Conservation (phyloP, 768 basidiomycete genomes). For the Mycena pura region DNA sequence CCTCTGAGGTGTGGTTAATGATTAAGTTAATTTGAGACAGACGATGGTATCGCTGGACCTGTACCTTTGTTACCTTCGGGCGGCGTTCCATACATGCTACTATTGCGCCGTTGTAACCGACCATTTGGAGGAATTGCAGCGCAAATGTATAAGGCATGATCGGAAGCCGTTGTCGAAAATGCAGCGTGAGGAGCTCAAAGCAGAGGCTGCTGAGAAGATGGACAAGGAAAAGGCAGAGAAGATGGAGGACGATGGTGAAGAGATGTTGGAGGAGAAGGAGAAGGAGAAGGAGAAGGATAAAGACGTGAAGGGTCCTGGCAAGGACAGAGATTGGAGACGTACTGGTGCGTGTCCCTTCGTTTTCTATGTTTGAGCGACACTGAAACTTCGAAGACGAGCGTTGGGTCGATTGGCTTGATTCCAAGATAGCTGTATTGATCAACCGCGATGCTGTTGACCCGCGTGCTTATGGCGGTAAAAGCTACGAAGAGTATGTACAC, state of each 20-base stretch:
- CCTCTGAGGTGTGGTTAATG: slow-evolving; percentile 14
- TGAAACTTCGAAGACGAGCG: slow-evolving; percentile 67
- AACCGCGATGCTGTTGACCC: slow-evolving; percentile 84
- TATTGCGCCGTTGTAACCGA: slow-evolving; percentile 95
- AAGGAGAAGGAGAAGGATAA: slow-evolving; percentile 47
- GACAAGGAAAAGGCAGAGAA: slow-evolving; percentile 52
- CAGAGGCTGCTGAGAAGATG: slow-evolving; percentile 57
- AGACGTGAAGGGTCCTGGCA: slow-evolving; percentile 32
- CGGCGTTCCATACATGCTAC: slow-evolving; percentile 94
- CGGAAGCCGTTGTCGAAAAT: slow-evolving; percentile 76
- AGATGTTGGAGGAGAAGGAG: slow-evolving; percentile 43
- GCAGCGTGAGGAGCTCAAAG: slow-evolving; percentile 65
- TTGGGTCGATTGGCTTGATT: slow-evolving; percentile 90
- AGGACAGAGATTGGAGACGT: slow-evolving; percentile 55
- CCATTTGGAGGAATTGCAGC: slow-evolving; percentile 93
- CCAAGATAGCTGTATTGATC: slow-evolving; percentile 82
- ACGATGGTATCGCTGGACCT: slow-evolving; percentile 86
- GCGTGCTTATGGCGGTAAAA: slow-evolving; percentile 88
- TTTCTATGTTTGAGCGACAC: slow-evolving; percentile 13
- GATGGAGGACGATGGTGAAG: slow-evolving; percentile 45
- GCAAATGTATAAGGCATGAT: slow-evolving; percentile 93
- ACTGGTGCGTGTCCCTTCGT: slow-evolving; percentile 59
- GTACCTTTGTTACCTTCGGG: slow-evolving; percentile 91
- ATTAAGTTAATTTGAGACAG: slow-evolving; percentile 47
- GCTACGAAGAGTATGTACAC: slow-evolving; percentile 76